Evolutionary conservation across 2,329 filamentous ascomycete genomes (phyloP).

Genomic region (Beauveria sp.): DNA sequence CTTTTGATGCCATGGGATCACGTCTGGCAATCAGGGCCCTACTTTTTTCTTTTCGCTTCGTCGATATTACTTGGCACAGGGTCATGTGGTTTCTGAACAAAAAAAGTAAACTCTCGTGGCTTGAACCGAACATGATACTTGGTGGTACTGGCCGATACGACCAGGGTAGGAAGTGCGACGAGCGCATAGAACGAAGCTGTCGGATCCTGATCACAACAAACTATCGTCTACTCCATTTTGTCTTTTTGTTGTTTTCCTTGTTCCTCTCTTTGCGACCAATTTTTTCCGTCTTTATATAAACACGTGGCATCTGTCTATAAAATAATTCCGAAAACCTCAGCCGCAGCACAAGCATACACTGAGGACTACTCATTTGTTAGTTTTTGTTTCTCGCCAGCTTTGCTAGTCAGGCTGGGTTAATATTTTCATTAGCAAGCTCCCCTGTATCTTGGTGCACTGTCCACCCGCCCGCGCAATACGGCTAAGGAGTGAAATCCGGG

Average conservation of each 20-base stretch:
- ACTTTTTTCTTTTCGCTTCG: background rate
- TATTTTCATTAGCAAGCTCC: too few relatives aligned
- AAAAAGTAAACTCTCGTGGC: background rate
- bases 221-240: background rate
- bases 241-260: background rate
- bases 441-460: too few relatives aligned
- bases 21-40: background rate
- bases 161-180: background rate
- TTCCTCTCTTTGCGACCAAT: background rate
- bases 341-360: too few relatives aligned
- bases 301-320: background rate
- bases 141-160: background rate
- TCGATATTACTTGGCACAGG: background rate
- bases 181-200: background rate
- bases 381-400: background rate
- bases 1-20: background rate
- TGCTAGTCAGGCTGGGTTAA: background rate
- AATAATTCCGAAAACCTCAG: background rate
- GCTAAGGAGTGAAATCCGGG: background rate
- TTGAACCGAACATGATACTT: background rate
- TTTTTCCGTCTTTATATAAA: background rate
- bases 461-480: background rate
- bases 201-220: background rate
- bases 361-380: too few relatives aligned
- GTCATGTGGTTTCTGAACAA: background rate